phyloP scores from a whole-genome alignment of 768 basidiomycete genomes.

The Leccinum incarnatum region DNA sequence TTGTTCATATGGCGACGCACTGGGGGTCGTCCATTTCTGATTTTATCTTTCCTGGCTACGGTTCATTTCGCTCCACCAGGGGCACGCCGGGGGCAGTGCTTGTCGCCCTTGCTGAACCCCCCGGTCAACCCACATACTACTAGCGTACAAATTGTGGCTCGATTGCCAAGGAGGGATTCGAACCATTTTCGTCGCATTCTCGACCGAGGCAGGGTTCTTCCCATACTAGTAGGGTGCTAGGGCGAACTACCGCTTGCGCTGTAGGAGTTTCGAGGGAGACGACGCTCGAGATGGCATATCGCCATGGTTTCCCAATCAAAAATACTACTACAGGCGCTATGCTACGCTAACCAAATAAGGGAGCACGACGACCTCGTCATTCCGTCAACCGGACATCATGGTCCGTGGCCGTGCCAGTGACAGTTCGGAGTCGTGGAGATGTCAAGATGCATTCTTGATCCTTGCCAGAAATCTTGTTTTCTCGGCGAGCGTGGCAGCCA shows the following conservation, averaged over 20 bases:
- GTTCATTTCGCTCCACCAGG: neutral
- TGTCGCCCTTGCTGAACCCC: neutral
- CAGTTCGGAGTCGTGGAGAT: neutral
- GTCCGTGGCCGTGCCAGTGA: neutral
- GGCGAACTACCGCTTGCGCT: neutral
- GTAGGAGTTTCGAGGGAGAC: neutral
- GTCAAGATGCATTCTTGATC: neutral
- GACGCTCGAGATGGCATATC: neutral
- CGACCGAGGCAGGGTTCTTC: neutral
- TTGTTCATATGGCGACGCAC: neutral
- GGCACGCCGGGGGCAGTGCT: neutral
- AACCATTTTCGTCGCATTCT: neutral
- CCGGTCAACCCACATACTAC: too few relatives aligned
- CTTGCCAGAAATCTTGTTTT: neutral
- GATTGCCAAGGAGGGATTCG: neutral
- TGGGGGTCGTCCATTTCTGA: neutral
- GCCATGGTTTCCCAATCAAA: neutral
- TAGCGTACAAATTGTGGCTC: neutral
- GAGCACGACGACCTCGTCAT: neutral
- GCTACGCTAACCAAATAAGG: neutral
- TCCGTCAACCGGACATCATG: neutral
- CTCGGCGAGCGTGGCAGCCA: neutral
- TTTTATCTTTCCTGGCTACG: neutral
- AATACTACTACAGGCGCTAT: neutral
- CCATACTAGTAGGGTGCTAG: neutral